Conservation (phyloP, 495 filamentous ascomycete species). For the Pyronema omphalodes region DNA sequence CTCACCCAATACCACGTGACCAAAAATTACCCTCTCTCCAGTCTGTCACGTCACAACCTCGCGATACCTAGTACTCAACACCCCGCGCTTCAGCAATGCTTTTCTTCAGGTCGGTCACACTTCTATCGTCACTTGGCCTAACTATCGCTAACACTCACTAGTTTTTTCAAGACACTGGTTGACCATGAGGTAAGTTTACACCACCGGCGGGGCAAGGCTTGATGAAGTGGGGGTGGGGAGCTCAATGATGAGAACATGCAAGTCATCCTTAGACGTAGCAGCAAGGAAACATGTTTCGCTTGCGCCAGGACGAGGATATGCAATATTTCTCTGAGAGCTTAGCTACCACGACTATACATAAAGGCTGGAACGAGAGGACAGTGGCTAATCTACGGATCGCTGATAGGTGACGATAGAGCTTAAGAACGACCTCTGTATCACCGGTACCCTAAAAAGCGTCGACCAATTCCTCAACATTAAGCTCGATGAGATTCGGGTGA, state of each 20-base stretch:
- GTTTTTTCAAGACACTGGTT: slow-evolving; percentile 99
- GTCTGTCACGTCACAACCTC: no score
- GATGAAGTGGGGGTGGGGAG: no score
- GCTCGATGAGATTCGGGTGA: slow-evolving; percentile 77
- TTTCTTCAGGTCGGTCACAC: slow-evolving; percentile 35
- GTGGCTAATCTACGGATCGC: background rate
- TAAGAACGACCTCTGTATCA: slow-evolving; percentile 96
- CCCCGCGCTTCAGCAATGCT: slow-evolving; percentile 27
- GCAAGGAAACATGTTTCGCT: background rate
- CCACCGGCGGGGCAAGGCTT: background rate
- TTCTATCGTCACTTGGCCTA: background rate
- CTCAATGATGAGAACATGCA: slow-evolving; percentile 2
- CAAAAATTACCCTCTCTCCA: no score
- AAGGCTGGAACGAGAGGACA: background rate
- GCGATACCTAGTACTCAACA: no score
- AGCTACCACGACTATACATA: background rate
- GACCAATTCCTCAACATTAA: slow-evolving; percentile 99
- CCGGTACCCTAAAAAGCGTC: slow-evolving; percentile 83
- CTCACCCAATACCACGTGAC: no score
- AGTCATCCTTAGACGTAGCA: slow-evolving; percentile 4
- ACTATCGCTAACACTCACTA: slow-evolving; percentile 23
- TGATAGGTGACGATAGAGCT: slow-evolving; percentile 71
- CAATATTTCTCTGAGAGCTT: background rate
- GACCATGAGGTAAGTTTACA: slow-evolving; percentile 53
- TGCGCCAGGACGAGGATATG: background rate